Percentiles rank a stretch among this genome's conserved stretches.
These are phyloP conservation scores for Colletotrichum liaoningense DNA, from an alignment of 2,329 filamentous ascomycete genomes.

Conservation along the genomic window DNA sequence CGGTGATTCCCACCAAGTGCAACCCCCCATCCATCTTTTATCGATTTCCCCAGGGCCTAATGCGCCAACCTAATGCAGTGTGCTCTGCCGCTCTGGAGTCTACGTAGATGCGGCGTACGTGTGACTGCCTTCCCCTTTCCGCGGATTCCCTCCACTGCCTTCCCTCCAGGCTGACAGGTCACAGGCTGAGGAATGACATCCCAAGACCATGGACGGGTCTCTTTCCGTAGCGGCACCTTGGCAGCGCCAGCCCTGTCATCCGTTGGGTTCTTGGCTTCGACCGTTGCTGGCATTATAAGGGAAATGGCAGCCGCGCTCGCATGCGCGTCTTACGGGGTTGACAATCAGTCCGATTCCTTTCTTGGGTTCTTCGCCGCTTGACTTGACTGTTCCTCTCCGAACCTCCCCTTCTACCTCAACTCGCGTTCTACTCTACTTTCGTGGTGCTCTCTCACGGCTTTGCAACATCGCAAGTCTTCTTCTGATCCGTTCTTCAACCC, in stretches of 20 bases:
- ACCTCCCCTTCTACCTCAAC: not conserved
- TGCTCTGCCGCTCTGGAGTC: not conserved
- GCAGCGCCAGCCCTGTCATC: conserved; percentile 33
- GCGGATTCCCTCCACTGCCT: not conserved
- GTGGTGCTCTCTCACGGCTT: not conserved
- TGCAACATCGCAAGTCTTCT: not conserved
- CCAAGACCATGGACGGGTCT: conserved; percentile 27
- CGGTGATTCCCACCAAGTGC: not conserved
- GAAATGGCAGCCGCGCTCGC: conserved; percentile 27
- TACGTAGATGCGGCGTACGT: not conserved
- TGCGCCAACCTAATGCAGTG: not conserved
- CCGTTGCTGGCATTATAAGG: conserved; percentile 28
- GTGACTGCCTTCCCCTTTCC: not conserved
- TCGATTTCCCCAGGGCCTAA: conserved; percentile 13
- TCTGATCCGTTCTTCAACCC: not conserved
- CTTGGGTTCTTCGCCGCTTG: not conserved
- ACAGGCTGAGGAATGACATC: conserved; percentile 18
- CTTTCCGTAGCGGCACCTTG: conserved; percentile 31
- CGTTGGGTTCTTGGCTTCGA: conserved; percentile 25
- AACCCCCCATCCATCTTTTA: not conserved
- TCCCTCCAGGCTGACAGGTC: conserved; percentile 12
- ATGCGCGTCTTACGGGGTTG: conserved; percentile 1
- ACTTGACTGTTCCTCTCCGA: not conserved
- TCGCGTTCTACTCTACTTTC: not conserved
- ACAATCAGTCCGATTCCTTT: not conserved